Base-by-base conservation (phyloP, 805 yeast species). In the Debaryomyces hansenii region DNA sequence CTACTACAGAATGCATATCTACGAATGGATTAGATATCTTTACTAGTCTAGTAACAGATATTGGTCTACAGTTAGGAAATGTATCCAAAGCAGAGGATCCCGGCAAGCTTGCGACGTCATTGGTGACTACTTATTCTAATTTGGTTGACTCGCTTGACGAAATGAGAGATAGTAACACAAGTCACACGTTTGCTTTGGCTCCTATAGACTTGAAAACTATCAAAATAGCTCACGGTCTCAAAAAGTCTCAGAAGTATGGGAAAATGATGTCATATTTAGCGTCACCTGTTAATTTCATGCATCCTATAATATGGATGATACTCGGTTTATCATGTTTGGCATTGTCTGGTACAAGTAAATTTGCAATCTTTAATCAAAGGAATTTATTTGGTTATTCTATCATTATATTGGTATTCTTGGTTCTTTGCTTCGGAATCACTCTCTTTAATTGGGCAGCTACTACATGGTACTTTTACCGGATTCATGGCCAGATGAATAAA, bases 21-120 rank as follows among this genome's bases (percentile, higher is more conserved):
- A 67, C 72, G 41, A 57, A 62, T 41, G 83, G 82, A 1, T 57
- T 78, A 45, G 83, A 81, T 55, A 53, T 79, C 12, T 60, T 76
- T 7, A 64, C 78, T 6, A 74, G 75, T 11, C 59, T 79, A 12
- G 66, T 79, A 9, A 66, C 74, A 46, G 85, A 81, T 58, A 68
- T 82, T 10, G 82, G 80, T 4, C 63, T 62, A 2, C 80, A 75
- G 50, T 59, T 77, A 35, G 76, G 73, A 8, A 57, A 58, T 20
- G 58, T 73, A 20, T 70, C 81, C 4, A 64, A 65, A 15, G 57
- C 68, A 46, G 67, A 74, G 5, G 67, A 75, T 50, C 62, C 75
- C 4, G 59, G 59, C 2, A 57, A 55, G 9, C 59, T 74, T 51
- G 76, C 79, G 2, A 63, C 70, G 16, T 66, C 76, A 20, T 64